Evolutionary conservation across 1,139 yeast species (phyloP), one percentile per base, ranked within the genome.

Genomic region (Pichia sorboxylosa): DNA sequence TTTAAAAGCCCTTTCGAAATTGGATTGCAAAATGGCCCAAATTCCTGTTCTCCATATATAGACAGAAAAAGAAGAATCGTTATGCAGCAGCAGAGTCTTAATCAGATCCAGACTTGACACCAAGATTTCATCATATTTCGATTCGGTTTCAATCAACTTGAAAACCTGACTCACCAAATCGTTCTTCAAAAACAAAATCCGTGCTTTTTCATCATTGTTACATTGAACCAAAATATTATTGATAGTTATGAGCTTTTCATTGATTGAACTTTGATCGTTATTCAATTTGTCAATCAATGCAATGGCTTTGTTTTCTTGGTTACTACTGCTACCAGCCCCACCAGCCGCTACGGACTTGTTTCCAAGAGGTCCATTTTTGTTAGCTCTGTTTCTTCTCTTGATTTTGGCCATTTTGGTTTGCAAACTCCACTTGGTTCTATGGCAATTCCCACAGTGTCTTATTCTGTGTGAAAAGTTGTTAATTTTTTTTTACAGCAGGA

Each of bases 401-500:
- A 80, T 69, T 56, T 80, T 81, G 36, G 82, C 92, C 93, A 80
- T 81, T n/a, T n/a, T n/a, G n/a, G n/a, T n/a, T n/a, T n/a, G n/a
- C n/a, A n/a, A n/a, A n/a, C n/a, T n/a, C n/a, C n/a, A n/a, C n/a
- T n/a, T n/a, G n/a, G n/a, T n/a, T n/a, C n/a, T n/a, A n/a, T n/a
- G n/a, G n/a, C n/a, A n/a, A n/a, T n/a, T n/a, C n/a, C n/a, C n/a
- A n/a, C n/a, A n/a, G n/a, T n/a, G n/a, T n/a, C n/a, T n/a, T n/a
- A n/a, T n/a, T n/a, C n/a, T n/a, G n/a, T n/a, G n/a, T n/a, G n/a
- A n/a, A n/a, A n/a, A n/a, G n/a, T n/a, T n/a, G n/a, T n/a, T n/a
- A n/a, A n/a, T n/a, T n/a, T n/a, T n/a, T n/a, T n/a, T n/a, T n/a
- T n/a, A n/a, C n/a, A n/a, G n/a, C n/a, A n/a, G n/a, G n/a, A n/a